These are phyloP conservation scores for Boletellus emodensis DNA, from an alignment of 768 basidiomycete species.

Conservation along the genomic window DNA sequence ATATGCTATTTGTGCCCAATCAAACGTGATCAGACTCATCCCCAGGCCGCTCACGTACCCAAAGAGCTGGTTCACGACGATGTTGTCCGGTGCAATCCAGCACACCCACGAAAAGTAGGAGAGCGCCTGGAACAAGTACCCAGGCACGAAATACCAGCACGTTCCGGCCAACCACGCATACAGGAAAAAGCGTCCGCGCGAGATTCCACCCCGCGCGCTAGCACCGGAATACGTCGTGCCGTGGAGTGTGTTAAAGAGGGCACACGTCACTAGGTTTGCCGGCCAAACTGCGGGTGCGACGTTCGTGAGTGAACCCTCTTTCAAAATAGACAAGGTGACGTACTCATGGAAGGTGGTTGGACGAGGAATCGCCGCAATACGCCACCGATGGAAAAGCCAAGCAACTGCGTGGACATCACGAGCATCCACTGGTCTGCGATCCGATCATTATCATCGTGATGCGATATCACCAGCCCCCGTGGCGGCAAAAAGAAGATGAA, in stretches of 20 bases:
- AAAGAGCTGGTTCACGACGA: conserved; percentile 71
- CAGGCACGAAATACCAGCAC: conserved; percentile 60
- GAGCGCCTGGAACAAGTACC: conserved; percentile 67
- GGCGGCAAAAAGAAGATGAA: neutral
- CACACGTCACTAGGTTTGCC: conserved; percentile 62
- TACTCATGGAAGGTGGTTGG: conserved; percentile 61
- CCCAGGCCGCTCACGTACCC: conserved; percentile 53
- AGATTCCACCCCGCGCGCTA: conserved; percentile 43
- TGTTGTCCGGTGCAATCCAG: conserved; percentile 70
- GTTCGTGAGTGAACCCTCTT: neutral
- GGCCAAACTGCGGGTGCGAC: conserved; percentile 65
- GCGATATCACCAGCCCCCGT: neutral
- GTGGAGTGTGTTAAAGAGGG: conserved; percentile 73
- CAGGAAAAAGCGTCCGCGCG: conserved; percentile 51
- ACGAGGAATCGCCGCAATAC: conserved; percentile 60
- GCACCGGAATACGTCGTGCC: conserved; percentile 45
- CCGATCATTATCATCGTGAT: neutral
- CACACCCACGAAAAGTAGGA: conserved; percentile 58
- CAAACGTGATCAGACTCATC: conserved; percentile 76
- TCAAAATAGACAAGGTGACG: conserved; percentile 6
- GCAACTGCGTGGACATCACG: conserved; percentile 68
- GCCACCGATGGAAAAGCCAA: conserved; percentile 62
- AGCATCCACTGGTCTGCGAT: conserved; percentile 54
- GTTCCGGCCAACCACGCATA: conserved; percentile 34
- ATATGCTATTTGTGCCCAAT: conserved; percentile 66